Base-by-base conservation (phyloP, 1,284 basidiomycete species). In the Schizophyllum amplum region DNA sequence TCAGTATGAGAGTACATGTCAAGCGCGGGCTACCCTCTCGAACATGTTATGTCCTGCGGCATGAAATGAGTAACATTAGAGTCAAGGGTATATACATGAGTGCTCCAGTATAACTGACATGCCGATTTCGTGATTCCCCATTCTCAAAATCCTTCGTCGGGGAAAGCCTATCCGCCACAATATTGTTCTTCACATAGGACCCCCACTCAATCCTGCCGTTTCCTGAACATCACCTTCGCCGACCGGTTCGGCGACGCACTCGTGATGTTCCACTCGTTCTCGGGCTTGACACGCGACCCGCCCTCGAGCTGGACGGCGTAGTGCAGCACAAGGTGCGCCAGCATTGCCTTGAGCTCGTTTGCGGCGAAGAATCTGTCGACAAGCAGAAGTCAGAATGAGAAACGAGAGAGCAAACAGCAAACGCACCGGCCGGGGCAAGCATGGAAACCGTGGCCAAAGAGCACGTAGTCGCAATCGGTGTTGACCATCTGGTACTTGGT, bases 261-360 rank as follows among this genome's bases (percentile, higher is more conserved):
- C 17, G 57, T 52, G 3, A 54, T 57, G 23, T 58, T 56, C 57
- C 59, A 60, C 20, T 55, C 27, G 17, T 58, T 54, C 9, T 48
- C 54, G 11, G 59, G 59, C 49, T 57, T 51, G 46, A 56, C 33
- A 9, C 2, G 57, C 21, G 26, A 42, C 54, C 55, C 57, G 26
- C 56, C 54, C 47, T 60, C 59, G 2, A 58, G 48, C 52, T 55
- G 55, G 24, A 63, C 53, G 54, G 61, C 62, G 55, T 60, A 61
- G 52, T 60, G 55, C 7, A 60, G 11, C 2, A 60, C 59, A n/a
- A 62, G 5, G 48, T 62, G 61, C 51, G 61, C 59, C 4, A 62
- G 51, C 20, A 62, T 56, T 9, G 58, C 53, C 53, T 62, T 62
- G 26, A 52, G 55, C 56, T 59, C 55, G 42, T 59, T 62, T 5